Evolutionary conservation across 1,284 basidiomycete species (phyloP), one percentile per base, ranked within the genome.

Genomic region (Pholiota adiposa): DNA sequence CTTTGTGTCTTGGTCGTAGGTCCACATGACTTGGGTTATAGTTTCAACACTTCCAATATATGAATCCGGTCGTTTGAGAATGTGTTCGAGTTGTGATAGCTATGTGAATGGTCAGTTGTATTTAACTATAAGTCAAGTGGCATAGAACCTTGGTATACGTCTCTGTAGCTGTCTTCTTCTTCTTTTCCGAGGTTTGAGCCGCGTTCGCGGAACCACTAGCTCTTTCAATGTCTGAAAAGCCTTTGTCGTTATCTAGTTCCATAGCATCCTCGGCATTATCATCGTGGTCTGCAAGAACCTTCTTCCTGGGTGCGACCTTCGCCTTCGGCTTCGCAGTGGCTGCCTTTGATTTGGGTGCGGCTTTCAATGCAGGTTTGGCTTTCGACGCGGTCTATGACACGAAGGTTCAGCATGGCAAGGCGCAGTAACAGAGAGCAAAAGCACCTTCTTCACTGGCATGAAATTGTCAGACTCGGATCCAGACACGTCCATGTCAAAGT

Each of bases 51-150:
- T 96, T 19, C 96, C 97, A 63, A 99, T 99, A 76, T 99, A 99
- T 0, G 96, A 96, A 76, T 99, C 97, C 1, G 97, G 97, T 61
- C 97, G 93, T 75, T 93, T 93, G 61, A 99, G 82, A 65, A 99
- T 94, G 69, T 99, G 97, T 72, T 99, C 96, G 18, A 98, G 81
- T 89, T 97, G 97, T 0, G 95, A 90, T 59, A 99, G 85, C 96
- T 98, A 69, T 16, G 49, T 58, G 65, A 51, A n/a, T 46, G 53
- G 59, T 56, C 56, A 38, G 46, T 27, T 63, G 38, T 44, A 21
- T 41, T 53, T 3, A 63, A 31, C 27, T 41, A 36, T 18, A 49
- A 54, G 18, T 2, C 33, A 41, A 46, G 19, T 48, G 40, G 9
- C 27, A 38, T 65, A 80, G 64, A 56, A 94, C 94, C 85, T 97